Conservation (phyloP, 1,139 yeast genomes). For the Yamadazyma sp. region DNA sequence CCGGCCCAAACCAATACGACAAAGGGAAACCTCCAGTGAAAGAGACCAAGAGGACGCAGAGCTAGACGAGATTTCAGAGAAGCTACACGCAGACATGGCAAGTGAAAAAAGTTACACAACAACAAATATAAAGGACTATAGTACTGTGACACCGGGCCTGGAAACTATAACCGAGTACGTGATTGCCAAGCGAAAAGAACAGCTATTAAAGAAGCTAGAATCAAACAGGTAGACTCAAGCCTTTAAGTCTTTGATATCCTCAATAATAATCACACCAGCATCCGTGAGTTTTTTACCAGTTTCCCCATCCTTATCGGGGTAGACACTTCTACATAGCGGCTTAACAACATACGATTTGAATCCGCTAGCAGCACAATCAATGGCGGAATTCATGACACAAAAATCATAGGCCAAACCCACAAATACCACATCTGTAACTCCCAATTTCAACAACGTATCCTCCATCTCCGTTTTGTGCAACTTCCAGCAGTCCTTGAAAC, state of each 20-base stretch:
- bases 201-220: constrained; percentile 34
- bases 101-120: background rate
- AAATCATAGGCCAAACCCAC: constrained; percentile 87
- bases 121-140: constrained; percentile 20
- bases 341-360: constrained; percentile 61
- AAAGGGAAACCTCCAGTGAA: background rate
- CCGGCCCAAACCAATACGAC: constrained; percentile 15
- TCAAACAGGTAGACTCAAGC: too few species aligned
- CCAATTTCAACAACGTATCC: constrained; percentile 38
- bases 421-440: constrained; percentile 61
- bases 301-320: constrained; percentile 27
- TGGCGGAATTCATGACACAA: constrained; percentile 77
- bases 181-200: constrained; percentile 45
- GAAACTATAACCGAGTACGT: constrained; percentile 46
- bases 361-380: constrained; percentile 63
- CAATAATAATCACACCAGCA: constrained; percentile 29
- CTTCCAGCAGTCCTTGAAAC: constrained; percentile 80
- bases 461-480: constrained; percentile 67
- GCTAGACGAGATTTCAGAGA: constrained; percentile 3
- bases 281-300: constrained; percentile 29
- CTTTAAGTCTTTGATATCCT: constrained; percentile 9
- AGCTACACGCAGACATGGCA: constrained; percentile 4
- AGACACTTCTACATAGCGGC: constrained; percentile 45
- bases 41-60: constrained; percentile 3
- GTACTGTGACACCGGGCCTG: constrained; percentile 34